Evolutionary conservation across 192 early-diverging fungal species (phyloP), one percentile per base, ranked within the genome.

Genomic region (Coemansia sp.): DNA sequence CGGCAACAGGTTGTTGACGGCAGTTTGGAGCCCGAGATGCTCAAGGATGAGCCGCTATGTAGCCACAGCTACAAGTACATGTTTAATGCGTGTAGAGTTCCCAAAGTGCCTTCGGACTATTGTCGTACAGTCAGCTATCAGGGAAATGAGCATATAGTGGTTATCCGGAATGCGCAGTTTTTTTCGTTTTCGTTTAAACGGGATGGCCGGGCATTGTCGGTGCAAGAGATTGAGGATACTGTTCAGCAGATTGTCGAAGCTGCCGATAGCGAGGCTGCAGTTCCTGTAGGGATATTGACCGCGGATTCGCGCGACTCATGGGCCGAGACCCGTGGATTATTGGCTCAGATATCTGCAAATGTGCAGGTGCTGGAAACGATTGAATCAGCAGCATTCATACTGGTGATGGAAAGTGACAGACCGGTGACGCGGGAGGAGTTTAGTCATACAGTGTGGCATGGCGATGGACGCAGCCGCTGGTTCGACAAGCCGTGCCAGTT

Each of bases 401-500:
- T 99, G 46, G 91, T 91, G 66, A 81, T 99, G 48, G 96, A 99
- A 60, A 87, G 90, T 65, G 83, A 80, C 3, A 70, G 57, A 35
- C 96, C 96, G 20, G 84, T 88, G 36, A 95, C 94, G n/a, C 87
- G 88, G 28, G 91, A 94, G 38, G 91, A 97, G 78, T 71, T 92
- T 31, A 89, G 87, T 37, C 87, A 86, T 52, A 87, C 87, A 26
- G 88, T 89, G 65, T 98, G 94, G 96, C 92, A 93, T 62, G 92
- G 94, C 37, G 86, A 93, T 58, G 96, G 94, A 20, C 87, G 86
- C 48, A 99, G 91, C 78, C 90, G 96, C 57, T 99, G 88, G 87
- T 95, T 91, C 70, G 96, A 99, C 82, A 97, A 99, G 83, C 80
- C 91, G 9, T 80, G 91, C 46, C 94, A 99, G 78, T 97, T 99